These are phyloP conservation scores for Botryotinia convoluta DNA, from an alignment of 2,329 filamentous ascomycete species.

Conservation along the genomic window DNA sequence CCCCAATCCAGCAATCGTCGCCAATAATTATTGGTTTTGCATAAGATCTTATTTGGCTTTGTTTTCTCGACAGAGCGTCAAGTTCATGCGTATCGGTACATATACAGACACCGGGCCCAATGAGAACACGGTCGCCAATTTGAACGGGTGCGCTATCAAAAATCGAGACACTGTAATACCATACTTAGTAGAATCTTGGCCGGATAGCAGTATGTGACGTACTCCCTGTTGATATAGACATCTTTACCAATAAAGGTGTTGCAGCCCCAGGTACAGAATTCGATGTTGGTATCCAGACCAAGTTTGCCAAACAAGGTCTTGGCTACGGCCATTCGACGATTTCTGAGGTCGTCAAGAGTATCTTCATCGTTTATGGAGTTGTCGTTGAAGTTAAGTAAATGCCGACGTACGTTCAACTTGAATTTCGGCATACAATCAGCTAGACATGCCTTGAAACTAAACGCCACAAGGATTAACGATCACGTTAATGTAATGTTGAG, in stretches of 20 bases:
- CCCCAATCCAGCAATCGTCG: conserved; percentile 56
- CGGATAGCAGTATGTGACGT: conserved; percentile 12
- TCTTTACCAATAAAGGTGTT: conserved; percentile 25
- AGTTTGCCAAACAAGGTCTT: conserved; percentile 26
- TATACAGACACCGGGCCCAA: conserved; percentile 70
- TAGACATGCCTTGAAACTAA: conserved; percentile 19
- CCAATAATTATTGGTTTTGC: conserved; percentile 48
- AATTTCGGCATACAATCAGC: conserved; percentile 13
- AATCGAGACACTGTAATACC: conserved; percentile 27
- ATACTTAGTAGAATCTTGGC: background rate
- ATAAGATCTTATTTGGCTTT: conserved; percentile 49
- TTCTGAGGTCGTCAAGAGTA: conserved; percentile 27
- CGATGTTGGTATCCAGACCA: conserved; percentile 27
- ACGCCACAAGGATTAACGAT: background rate
- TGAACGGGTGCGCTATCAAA: conserved; percentile 47
- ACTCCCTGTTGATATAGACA: conserved; percentile 31
- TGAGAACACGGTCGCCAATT: conserved; percentile 37
- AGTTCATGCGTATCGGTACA: conserved; percentile 71
- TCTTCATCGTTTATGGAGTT: conserved; percentile 21
- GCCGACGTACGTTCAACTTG: conserved; percentile 22
- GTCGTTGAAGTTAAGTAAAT: conserved; percentile 29
- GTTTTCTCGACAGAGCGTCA: conserved; percentile 52
- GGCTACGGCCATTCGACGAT: conserved; percentile 23
- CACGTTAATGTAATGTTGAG: background rate
- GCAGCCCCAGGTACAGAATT: conserved; percentile 30